Evolutionary conservation across 768 basidiomycete species (phyloP).

Genomic region (Trametes elegans): DNA sequence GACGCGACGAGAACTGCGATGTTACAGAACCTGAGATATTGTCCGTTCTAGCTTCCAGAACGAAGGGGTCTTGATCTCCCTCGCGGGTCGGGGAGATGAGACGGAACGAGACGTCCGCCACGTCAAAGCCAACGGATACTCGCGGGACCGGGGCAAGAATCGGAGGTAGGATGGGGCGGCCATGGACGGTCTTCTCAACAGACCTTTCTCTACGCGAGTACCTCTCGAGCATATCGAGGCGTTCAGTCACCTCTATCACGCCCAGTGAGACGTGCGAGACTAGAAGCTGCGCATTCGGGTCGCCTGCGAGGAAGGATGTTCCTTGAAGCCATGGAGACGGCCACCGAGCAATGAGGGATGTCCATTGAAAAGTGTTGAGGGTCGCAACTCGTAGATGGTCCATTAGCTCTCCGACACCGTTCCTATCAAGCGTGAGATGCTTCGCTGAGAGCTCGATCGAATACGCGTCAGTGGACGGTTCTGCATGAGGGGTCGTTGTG

Average conservation of each 20-base stretch:
- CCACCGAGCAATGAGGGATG: slow-evolving; percentile 56
- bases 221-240: slow-evolving; percentile 48
- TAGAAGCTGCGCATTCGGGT: slow-evolving; percentile 58
- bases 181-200: slow-evolving; percentile 18
- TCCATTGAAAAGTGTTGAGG: slow-evolving; percentile 39
- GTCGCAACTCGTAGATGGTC: slow-evolving; percentile 39
- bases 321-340: slow-evolving; percentile 52
- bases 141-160: slow-evolving; percentile 46
- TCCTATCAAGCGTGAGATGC: slow-evolving; percentile 46
- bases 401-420: slow-evolving; percentile 19
- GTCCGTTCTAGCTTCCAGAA: slow-evolving; percentile 55
- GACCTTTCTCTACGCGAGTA: slow-evolving; percentile 27
- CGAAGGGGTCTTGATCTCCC: slow-evolving; percentile 43
- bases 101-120: slow-evolving; percentile 50
- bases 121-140: slow-evolving; percentile 43
- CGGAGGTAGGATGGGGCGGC: slow-evolving; percentile 26
- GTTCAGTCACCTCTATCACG: slow-evolving; percentile 50
- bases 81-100: slow-evolving; percentile 44
- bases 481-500: slow-evolving; percentile 25
- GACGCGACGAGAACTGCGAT: slow-evolving; percentile 40
- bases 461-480: slow-evolving; percentile 50
- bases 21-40: slow-evolving; percentile 45
- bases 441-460: slow-evolving; percentile 42
- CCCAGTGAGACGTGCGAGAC: slow-evolving; percentile 36
- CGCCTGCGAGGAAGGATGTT: slow-evolving; percentile 50